phyloP scores from a whole-genome alignment of 2,329 filamentous ascomycete species.

The Colletotrichum sp. region DNA sequence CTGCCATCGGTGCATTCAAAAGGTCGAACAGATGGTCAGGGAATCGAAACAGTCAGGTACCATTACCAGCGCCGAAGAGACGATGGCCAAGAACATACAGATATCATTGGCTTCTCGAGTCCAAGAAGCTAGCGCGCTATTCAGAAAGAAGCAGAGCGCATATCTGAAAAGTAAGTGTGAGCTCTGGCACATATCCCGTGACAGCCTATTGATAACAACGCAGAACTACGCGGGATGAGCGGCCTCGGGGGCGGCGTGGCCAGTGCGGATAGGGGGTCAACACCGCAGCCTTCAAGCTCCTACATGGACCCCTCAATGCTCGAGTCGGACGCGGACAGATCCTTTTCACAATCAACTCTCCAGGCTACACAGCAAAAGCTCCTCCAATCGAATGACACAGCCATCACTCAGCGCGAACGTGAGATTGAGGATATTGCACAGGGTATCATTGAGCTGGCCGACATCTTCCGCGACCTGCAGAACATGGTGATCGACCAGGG shows the following conservation, averaged over 20 bases:
- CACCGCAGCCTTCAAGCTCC: constrained; percentile 49
- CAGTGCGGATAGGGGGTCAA: constrained; percentile 56
- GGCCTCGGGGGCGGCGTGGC: constrained; percentile 58
- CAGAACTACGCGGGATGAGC: constrained; percentile 77
- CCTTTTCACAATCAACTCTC: constrained; percentile 87
- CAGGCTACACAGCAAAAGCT: constrained; percentile 77
- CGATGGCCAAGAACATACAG: constrained; percentile 96
- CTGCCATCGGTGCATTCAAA: constrained; percentile 88
- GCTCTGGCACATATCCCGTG: background rate
- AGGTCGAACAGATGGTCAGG: constrained; percentile 84
- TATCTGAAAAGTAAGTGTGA: constrained; percentile 84
- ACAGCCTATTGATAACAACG: constrained; percentile 24
- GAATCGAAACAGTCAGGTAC: constrained; percentile 76
- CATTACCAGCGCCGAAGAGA: constrained; percentile 84
- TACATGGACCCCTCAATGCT: constrained; percentile 87
- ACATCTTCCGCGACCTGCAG: constrained; percentile 96
- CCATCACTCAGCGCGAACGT: constrained; percentile 88
- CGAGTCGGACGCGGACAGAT: constrained; percentile 93
- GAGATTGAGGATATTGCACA: constrained; percentile 99
- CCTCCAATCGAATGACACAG: constrained; percentile 77
- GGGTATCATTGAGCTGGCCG: constrained; percentile 95
- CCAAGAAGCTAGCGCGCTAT: constrained; percentile 88
- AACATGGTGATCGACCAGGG: constrained; percentile 94
- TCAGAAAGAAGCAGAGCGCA: constrained; percentile 95
- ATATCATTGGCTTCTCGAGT: constrained; percentile 87